Evolutionary conservation across 805 yeast species (phyloP), one percentile per base, ranked within the genome.

Genomic region (Candida ovalis): DNA sequence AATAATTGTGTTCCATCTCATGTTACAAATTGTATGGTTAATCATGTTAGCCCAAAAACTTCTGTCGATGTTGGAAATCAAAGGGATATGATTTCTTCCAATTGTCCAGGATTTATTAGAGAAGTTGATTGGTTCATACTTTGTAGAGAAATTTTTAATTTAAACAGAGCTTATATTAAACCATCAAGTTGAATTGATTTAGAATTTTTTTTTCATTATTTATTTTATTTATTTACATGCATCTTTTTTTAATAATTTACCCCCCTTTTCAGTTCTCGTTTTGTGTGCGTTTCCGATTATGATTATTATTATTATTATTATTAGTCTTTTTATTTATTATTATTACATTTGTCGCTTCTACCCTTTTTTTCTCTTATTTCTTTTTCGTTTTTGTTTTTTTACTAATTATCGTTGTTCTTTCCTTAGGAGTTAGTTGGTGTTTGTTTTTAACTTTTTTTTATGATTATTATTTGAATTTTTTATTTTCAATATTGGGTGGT

Each of bases 121-220:
- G 88, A 82, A 47, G 83, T 88, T 45, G 97, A 90, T 58, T 92
- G 98, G 98, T 86, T 81, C 60, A 75, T 86, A 5, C 69, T 92
- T 59, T 88, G 97, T 61, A 77, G 92, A 32, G 95, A 89, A 59
- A 87, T 92, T 49, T 81, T 85, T 60, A 76, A 78, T 51, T 71
- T 92, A 70, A 92, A 91, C 65, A 75, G 78, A 58, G 85, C 85
- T 9, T 85, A 83, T 58, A 75, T 82, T 43, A 67, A 62, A 53
- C 61, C 66, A 25, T 52, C 49, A 13, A 48, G 50, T 42, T 56
- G 28, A 39, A 6, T 15, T 39, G 21, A 6, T 15, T 30, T 35
- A 12, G 3, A 13, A 22, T 19, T 23, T 15, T 10, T 17, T 21
- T 25, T 33, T 33, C n/a, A 17, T 23, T n/a, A n/a, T 10, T n/a